phyloP scores from a whole-genome alignment of 202 grass and related monocot genomes.

The Panicum hallii region DNA sequence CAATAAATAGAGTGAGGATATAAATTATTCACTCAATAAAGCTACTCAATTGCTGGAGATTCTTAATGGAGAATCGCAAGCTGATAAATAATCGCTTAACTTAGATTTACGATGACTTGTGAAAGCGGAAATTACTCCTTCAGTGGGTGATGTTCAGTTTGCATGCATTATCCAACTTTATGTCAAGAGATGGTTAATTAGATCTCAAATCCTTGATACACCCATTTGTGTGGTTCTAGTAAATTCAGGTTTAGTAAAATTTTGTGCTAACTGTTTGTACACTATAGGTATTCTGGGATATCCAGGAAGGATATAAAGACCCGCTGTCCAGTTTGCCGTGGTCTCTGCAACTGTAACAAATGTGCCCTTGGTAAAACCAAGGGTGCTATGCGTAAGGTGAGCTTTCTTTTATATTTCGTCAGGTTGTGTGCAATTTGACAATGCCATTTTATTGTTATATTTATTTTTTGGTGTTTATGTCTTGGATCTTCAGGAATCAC shows the following conservation, averaged over 20 bases:
- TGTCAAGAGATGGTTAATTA: conserved; percentile 24
- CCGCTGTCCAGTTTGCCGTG: conserved; percentile 76
- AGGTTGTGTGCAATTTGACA: conserved; percentile 30
- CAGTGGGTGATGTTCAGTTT: background rate
- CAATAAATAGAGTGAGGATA: conserved; percentile 12
- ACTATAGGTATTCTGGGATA: conserved; percentile 73
- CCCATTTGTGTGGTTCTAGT: conserved; percentile 38
- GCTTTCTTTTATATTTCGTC: conserved; percentile 35
- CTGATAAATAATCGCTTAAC: background rate
- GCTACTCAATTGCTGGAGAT: conserved; percentile 16
- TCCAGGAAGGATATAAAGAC: conserved; percentile 82
- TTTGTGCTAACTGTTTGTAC: conserved; percentile 34
- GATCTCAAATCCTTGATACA: background rate
- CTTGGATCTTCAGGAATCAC: conserved; percentile 59
- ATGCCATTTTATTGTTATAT: conserved; percentile 34
- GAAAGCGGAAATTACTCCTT: background rate
- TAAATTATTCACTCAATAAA: background rate
- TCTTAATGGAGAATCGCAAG: conserved; percentile 22
- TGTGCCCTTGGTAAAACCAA: conserved; percentile 58
- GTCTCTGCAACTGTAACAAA: conserved; percentile 65
- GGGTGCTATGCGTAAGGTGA: conserved; percentile 59
- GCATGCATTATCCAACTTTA: background rate
- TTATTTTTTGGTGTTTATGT: conserved; percentile 32
- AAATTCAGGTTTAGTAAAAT: conserved; percentile 31
- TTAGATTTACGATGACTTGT: conserved; percentile 8